These are phyloP conservation scores for Cyberlindnera saturnus DNA, from an alignment of 805 yeast species.

Conservation along the genomic window DNA sequence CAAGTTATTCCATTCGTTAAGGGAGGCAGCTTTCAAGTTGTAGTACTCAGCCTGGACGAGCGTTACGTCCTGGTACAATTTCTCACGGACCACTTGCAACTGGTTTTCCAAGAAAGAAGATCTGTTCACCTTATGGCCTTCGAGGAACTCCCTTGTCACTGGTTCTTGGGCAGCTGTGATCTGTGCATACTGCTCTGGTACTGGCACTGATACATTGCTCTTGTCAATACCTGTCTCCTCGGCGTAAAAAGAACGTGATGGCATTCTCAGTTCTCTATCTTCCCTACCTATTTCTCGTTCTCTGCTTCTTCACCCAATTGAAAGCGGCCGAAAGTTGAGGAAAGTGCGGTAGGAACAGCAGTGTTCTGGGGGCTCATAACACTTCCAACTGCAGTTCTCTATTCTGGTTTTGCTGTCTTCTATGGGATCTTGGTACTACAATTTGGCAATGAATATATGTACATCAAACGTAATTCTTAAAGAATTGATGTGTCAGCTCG, in stretches of 20 bases:
- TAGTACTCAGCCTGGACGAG: conserved; percentile 19
- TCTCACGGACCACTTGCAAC: conserved; percentile 11
- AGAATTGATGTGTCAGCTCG: conserved; percentile 57
- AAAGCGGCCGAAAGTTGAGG: too few species aligned
- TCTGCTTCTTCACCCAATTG: not conserved
- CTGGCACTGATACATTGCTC: not conserved
- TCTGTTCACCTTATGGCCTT: conserved; percentile 15
- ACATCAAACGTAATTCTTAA: conserved; percentile 25
- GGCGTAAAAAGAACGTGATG: conserved; percentile 2
- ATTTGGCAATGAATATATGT: not conserved
- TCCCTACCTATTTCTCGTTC: not conserved
- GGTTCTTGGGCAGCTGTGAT: not conserved
- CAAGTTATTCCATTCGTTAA: conserved; percentile 19
- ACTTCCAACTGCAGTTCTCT: too few species aligned
- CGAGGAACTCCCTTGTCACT: not conserved
- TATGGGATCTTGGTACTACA: too few species aligned
- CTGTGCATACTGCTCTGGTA: not conserved
- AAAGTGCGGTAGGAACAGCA: too few species aligned
- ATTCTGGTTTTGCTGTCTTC: too few species aligned
- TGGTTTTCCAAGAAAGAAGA: conserved; percentile 19
- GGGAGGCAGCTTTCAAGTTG: conserved; percentile 20
- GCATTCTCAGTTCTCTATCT: not conserved
- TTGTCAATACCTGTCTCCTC: not conserved
- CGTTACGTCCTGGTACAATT: conserved; percentile 13
- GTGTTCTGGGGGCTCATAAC: too few species aligned